Evolutionary conservation across 768 basidiomycete species (phyloP).

Genomic region (Amyloporia xantha): DNA sequence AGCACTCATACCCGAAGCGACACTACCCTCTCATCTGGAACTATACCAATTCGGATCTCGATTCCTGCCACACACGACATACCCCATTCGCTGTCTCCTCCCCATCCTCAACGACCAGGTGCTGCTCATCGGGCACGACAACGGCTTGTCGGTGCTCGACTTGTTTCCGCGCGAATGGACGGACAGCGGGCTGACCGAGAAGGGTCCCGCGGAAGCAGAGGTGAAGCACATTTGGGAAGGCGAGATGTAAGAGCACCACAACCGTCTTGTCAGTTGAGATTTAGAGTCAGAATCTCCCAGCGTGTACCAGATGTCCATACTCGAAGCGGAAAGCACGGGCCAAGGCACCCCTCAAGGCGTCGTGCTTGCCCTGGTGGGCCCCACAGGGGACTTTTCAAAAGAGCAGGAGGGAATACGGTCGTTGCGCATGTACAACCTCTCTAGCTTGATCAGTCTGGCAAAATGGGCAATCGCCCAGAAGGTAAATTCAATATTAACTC

Average conservation of each 20-base stretch:
- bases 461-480: constrained; percentile 68
- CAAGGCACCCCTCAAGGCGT: constrained; percentile 63
- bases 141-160: constrained; percentile 76
- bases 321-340: constrained; percentile 57
- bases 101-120: constrained; percentile 59
- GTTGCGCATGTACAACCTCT: constrained; percentile 79
- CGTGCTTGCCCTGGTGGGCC: constrained; percentile 68
- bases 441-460: constrained; percentile 67
- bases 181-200: constrained; percentile 31
- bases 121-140: constrained; percentile 73
- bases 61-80: constrained; percentile 74
- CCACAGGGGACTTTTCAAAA: constrained; percentile 43
- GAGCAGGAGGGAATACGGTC: constrained; percentile 50
- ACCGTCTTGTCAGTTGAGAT: neutral
- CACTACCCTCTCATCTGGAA: constrained; percentile 58
- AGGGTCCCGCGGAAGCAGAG: constrained; percentile 68
- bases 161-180: constrained; percentile 74
- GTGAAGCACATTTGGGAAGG: constrained; percentile 67
- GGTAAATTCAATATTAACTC: constrained; percentile 30
- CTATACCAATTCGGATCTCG: constrained; percentile 79
- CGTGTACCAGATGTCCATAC: constrained; percentile 69
- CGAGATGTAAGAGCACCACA: constrained; percentile 50
- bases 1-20: constrained; percentile 29
- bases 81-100: constrained; percentile 68
- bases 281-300: constrained; percentile 29